These are phyloP conservation scores for Chrysanthemum makinoi DNA, from an alignment of 129 eudicot genomes.

Conservation along the genomic window DNA sequence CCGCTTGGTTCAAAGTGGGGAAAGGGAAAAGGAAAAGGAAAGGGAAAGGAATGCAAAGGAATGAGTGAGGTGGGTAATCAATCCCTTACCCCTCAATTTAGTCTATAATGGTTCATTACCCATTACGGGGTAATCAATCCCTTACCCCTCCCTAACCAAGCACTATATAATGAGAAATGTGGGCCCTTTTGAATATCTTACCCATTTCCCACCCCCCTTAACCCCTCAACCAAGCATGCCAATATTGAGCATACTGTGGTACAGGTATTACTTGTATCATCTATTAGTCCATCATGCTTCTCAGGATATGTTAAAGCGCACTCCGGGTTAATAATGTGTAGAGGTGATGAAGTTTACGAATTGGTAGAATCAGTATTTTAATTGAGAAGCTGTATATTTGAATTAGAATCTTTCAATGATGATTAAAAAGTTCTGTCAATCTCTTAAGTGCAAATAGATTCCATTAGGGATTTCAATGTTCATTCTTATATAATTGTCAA, in stretches of 20 bases:
- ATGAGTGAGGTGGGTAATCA: too few species aligned
- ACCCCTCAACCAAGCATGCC: too few species aligned
- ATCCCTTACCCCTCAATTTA: too few species aligned
- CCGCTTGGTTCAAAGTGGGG: too few species aligned
- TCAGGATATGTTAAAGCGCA: conserved; percentile 7
- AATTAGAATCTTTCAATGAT: conserved; percentile 16
- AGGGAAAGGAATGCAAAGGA: too few species aligned
- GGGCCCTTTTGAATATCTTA: too few species aligned
- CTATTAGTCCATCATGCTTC: conserved; percentile 14
- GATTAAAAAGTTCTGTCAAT: conserved; percentile 12
- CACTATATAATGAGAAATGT: too few species aligned
- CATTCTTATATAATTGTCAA: neutral
- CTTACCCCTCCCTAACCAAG: too few species aligned
- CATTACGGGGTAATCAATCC: too few species aligned
- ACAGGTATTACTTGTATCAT: conserved; percentile 16
- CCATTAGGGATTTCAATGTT: neutral
- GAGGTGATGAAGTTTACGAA: conserved; percentile 20
- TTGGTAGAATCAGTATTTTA: conserved; percentile 2
- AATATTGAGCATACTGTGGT: conserved; percentile 12
- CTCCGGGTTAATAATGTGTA: neutral
- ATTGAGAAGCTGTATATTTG: conserved; percentile 19
- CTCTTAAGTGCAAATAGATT: neutral
- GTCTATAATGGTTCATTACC: too few species aligned
- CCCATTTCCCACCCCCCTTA: too few species aligned
- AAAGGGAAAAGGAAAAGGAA: too few species aligned